phyloP scores from a whole-genome alignment of 805 yeast species.

The Ogataea degrootiae region DNA sequence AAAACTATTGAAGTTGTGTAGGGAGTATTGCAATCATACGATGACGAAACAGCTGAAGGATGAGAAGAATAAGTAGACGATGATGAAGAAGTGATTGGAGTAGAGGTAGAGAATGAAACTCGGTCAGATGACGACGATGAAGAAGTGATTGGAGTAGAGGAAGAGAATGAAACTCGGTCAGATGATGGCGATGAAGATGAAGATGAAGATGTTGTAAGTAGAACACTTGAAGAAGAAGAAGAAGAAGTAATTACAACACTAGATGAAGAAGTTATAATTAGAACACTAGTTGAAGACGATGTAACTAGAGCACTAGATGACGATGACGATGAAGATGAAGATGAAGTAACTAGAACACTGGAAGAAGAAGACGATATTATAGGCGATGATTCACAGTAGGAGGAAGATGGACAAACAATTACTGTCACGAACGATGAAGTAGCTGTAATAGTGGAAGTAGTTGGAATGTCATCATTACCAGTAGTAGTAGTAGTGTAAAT shows the following conservation, averaged over 20 bases:
- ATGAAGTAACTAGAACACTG: neutral
- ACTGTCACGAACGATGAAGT: neutral
- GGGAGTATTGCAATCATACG: neutral
- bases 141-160: neutral
- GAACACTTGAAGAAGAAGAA: too few relatives aligned
- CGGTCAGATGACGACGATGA: neutral
- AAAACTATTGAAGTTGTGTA: neutral
- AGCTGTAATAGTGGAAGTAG: slow-evolving; percentile 2
- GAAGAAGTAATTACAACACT: too few relatives aligned
- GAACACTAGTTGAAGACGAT: too few relatives aligned
- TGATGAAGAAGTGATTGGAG: neutral
- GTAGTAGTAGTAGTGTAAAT: slow-evolving; percentile 4
- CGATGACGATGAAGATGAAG: neutral
- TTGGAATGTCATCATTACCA: neutral
- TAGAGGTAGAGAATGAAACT: slow-evolving; percentile 1
- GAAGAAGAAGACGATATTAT: slow-evolving; percentile 3
- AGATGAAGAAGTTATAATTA: too few relatives aligned
- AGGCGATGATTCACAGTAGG: neutral
- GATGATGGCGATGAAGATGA: too few relatives aligned
- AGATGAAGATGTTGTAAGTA: too few relatives aligned
- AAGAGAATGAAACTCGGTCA: neutral
- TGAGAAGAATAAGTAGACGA: neutral
- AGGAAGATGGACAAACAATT: neutral
- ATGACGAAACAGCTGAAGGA: neutral
- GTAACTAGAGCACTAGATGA: neutral